Evolutionary conservation across 2,329 filamentous ascomycete genomes (phyloP), one percentile per base, ranked within the genome.

Genomic region (Gnomoniopsis sp.): DNA sequence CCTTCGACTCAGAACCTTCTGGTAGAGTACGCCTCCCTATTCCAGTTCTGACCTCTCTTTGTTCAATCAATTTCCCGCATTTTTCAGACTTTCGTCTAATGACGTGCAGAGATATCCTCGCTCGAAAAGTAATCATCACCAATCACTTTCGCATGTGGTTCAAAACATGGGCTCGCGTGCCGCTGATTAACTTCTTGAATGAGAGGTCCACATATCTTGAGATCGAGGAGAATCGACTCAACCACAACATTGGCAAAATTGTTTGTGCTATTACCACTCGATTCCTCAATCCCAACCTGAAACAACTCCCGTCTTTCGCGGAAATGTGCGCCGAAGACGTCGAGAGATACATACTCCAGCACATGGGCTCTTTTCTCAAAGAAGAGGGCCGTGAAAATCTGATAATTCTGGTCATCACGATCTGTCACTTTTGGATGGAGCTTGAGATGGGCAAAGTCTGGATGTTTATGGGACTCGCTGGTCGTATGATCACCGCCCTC

Each of bases 141-240:
- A 67, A 65, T 19, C 74, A 77, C 58, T 65, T 75, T 21, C 70
- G 75, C 50, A 72, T 71, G 1, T 77, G 74, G 58, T 74, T 77
- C 58, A 68, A 72, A 26, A 65, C 72, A 41, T 63, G 75, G 47
- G 75, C 72, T 58, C 71, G 69, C 58, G 67, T 75, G 23, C 75
- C 74, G 6, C 74, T 72, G 55, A 68, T 75, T 59, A 72, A 72
- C 12, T 74, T 75, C 55, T 65, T 77, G 6, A 73, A 76, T 47
- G 72, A 69, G 2, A 65, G 65, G 6, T 70, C 66, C 10, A 69
- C 70, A 2, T 74, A 73, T 52, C 65, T 64, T 26, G 67, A 74
- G 33, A 70, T 77, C 17, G 66, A 75, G 62, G 69, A 74, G 23
- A 71, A 72, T 19, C 68, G 65, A 1, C 65, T 77, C 15, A 65